Evolutionary conservation across 139 green algal genomes (phyloP), one percentile per base, ranked within the genome.

Genomic region (Coelastrella sp.): DNA sequence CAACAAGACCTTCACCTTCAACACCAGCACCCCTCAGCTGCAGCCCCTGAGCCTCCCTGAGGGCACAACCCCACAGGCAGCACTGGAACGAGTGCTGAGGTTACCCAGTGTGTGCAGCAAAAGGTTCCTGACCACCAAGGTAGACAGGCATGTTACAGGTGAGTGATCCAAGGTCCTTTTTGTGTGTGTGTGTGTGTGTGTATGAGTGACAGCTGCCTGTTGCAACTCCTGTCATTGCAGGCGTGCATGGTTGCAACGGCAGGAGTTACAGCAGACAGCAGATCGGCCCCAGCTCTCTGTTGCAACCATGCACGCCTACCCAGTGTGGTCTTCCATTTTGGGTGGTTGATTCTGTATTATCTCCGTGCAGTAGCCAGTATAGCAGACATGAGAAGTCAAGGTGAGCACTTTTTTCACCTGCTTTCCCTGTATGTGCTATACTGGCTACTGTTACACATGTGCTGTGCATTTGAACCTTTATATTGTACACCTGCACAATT

Each of bases 41-140:
- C 27, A 86, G 76, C 91, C 95, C 1, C 90, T 99, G 78, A 82
- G 82, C 8, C 86, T 99, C 65, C 94, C 95, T 0, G 90, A 84
- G n/a, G 93, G 87, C 84, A 91, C 92, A 35, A 94, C 83, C 7
- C 14, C 81, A 0, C 56, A 74, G 59, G 91, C 91, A 22, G 94
- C 97, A 8, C 95, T 99, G 78, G 75, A 96, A 56, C 90, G 91
- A 8, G 96, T 99, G 91, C 94, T 99, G 90, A 89, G 95, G 24
- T 94, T 99, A 91, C 98, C 97, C 11, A 93, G 92, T 12, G 98
- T 99, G 1, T 96, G 96, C 95, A 99, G 96, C 79, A 99, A 99
- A 94, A 95, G 98, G 74, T 99, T 99, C 96, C 93, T 99, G n/a
- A 99, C 98, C 87, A 99, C 96, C 91, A 99, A 99, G 95, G 98